A percentile compares a stretch with the other conserved stretches of the same genome.
These are phyloP conservation scores for Herpetomonas tarakana DNA, from an alignment of 208 protist genomes.

Conservation along the genomic window DNA sequence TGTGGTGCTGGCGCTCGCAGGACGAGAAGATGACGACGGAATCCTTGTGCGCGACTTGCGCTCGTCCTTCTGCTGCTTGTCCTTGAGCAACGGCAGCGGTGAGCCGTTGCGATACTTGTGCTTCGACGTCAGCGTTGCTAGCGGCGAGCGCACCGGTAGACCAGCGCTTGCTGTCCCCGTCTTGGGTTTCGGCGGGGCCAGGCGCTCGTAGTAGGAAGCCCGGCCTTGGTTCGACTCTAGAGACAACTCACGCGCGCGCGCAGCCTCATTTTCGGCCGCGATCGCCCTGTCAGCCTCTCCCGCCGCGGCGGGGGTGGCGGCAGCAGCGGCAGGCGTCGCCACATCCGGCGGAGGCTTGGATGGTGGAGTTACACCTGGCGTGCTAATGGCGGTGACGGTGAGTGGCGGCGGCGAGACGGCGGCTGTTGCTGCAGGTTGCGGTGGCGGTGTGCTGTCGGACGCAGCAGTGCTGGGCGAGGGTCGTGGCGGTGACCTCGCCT, in stretches of 20 bases:
- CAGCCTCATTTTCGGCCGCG: neutral
- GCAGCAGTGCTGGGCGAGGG: neutral
- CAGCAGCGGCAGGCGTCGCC: too few species aligned
- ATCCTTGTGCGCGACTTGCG: constrained; percentile 14
- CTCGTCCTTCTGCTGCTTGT: constrained; percentile 25
- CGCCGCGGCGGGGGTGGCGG: constrained; percentile 6
- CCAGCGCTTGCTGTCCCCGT: constrained; percentile 12
- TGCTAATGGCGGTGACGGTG: constrained; percentile 3
- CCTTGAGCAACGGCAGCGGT: constrained; percentile 55
- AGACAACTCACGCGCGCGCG: neutral
- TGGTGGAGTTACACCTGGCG: too few species aligned
- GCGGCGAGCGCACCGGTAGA: constrained; percentile 40
- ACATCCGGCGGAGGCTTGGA: too few species aligned
- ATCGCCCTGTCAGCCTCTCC: neutral
- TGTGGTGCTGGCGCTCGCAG: constrained; percentile 4
- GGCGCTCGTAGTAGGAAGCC: constrained; percentile 31
- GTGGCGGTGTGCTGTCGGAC: neutral
- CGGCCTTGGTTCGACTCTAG: constrained; percentile 7
- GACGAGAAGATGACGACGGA: constrained; percentile 12
- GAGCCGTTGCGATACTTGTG: constrained; percentile 84
- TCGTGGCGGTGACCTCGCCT: neutral
- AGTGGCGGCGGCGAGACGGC: neutral
- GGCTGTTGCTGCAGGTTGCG: too few species aligned
- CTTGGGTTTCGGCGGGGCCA: constrained; percentile 30
- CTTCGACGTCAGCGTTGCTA: constrained; percentile 61